Conservation (phyloP, 2,329 filamentous ascomycete species). For the Colletotrichum sidae region DNA sequence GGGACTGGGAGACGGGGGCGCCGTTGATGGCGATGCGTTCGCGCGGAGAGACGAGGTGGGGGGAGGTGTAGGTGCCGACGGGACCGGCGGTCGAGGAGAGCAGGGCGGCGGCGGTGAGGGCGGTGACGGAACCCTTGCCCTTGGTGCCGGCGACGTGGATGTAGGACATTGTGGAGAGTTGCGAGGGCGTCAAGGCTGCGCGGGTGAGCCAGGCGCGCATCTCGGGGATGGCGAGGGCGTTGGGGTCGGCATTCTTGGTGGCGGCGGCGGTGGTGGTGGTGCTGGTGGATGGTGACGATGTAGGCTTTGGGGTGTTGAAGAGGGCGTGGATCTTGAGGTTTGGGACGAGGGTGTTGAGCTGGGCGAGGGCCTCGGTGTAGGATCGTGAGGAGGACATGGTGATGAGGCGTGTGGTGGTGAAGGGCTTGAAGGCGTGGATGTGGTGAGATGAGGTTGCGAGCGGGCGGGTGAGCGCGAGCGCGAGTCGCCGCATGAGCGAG, state of each 20-base stretch:
- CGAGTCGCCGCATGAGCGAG: background rate
- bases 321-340: conserved; percentile 37
- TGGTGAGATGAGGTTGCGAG: background rate
- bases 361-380: conserved; percentile 34
- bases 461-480: background rate
- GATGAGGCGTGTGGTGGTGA: background rate
- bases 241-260: conserved; percentile 65
- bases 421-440: background rate
- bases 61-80: conserved; percentile 84
- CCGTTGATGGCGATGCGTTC: conserved; percentile 75
- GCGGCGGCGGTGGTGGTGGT: conserved; percentile 59
- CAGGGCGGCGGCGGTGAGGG: conserved; percentile 65
- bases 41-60: conserved; percentile 74
- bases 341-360: conserved; percentile 37
- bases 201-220: conserved; percentile 82
- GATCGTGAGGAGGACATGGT: conserved; percentile 32
- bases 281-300: background rate
- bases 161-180: conserved; percentile 43
- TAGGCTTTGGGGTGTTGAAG: conserved; percentile 18
- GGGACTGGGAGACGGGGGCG: conserved; percentile 64
- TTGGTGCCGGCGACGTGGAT: conserved; percentile 82
- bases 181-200: conserved; percentile 74
- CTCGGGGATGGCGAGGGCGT: conserved; percentile 71
- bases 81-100: conserved; percentile 41
- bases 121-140: conserved; percentile 77